Evolutionary conservation across 1,139 yeast species (phyloP).

Genomic region (Saccharomycopsis hybrid): DNA sequence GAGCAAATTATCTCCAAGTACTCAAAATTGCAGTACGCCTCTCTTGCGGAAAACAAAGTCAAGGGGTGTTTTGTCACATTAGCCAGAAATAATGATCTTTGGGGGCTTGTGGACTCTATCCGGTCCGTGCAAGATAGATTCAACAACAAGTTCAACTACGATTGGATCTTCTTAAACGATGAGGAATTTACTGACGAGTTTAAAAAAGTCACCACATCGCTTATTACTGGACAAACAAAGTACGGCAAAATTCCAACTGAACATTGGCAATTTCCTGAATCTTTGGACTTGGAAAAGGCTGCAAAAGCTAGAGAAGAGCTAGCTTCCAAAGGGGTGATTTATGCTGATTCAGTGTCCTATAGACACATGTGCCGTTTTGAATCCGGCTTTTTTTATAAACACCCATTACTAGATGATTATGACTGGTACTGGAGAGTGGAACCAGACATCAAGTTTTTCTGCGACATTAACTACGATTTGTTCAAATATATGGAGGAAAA

Average conservation of each 20-base stretch:
- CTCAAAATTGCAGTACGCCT: not conserved
- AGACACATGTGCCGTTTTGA: slow-evolving; percentile 75
- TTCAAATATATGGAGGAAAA: slow-evolving; percentile 60
- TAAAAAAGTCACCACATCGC: slow-evolving; percentile 29
- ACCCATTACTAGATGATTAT: slow-evolving; percentile 48
- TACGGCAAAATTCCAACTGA: slow-evolving; percentile 42
- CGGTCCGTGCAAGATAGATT: slow-evolving; percentile 65
- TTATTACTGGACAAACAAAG: slow-evolving; percentile 39
- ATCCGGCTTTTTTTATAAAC: slow-evolving; percentile 66
- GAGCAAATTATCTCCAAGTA: slow-evolving; percentile 7
- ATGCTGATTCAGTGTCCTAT: slow-evolving; percentile 56
- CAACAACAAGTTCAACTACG: slow-evolving; percentile 58
- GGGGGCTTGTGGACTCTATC: slow-evolving; percentile 52
- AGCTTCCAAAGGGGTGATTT: slow-evolving; percentile 44
- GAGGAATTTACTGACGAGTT: slow-evolving; percentile 42
- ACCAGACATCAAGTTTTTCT: slow-evolving; percentile 54
- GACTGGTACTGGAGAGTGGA: slow-evolving; percentile 79
- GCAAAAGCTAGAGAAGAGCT: slow-evolving; percentile 44
- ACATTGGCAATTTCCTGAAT: slow-evolving; percentile 50
- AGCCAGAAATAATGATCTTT: slow-evolving; percentile 64
- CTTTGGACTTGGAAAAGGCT: slow-evolving; percentile 55
- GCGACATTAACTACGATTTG: slow-evolving; percentile 63
- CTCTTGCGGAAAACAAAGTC: slow-evolving; percentile 25
- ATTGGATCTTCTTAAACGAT: slow-evolving; percentile 75
- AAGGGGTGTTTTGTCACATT: slow-evolving; percentile 71